Evolutionary conservation across 129 eudicot species (phyloP).

Genomic region (Escallonia rubra): DNA sequence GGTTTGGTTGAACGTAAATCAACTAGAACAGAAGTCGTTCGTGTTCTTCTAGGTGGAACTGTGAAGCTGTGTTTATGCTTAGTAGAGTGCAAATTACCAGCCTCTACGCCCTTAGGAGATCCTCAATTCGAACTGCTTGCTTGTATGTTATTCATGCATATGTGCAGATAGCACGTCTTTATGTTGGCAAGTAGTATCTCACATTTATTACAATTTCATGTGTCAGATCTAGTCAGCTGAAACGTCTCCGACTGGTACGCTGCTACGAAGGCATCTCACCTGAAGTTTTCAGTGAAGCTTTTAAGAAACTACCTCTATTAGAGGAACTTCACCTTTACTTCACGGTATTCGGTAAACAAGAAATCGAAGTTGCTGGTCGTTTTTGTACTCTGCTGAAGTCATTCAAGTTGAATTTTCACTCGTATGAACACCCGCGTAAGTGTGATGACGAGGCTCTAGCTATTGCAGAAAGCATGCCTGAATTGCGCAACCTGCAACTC

Average conservation of each 20-base stretch:
- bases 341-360: conserved; percentile 8
- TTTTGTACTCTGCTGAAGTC: conserved; percentile 48
- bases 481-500: conserved; percentile 49
- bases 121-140: no score
- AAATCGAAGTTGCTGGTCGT: conserved; percentile 30
- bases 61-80: no score
- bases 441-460: conserved; percentile 51
- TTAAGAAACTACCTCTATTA: conserved; percentile 38
- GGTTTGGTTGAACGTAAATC: no score
- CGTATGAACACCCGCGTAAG: conserved; percentile 15
- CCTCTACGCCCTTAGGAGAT: no score
- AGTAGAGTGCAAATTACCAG: no score
- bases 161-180: no score
- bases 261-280: conserved; percentile 20
- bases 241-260: conserved; percentile 32
- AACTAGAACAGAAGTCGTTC: no score
- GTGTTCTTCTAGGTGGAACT: no score
- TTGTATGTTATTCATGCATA: no score
- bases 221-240: conserved; percentile 49
- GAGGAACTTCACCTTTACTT: conserved; percentile 52
- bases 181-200: no score
- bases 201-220: no score
- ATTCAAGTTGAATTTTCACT: conserved; percentile 36
- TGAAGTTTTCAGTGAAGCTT: conserved; percentile 29
- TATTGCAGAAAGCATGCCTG: conserved; percentile 60